Base-by-base conservation (phyloP, 352 stramenopile species). In the Globisporangium rhizosaccharum region DNA sequence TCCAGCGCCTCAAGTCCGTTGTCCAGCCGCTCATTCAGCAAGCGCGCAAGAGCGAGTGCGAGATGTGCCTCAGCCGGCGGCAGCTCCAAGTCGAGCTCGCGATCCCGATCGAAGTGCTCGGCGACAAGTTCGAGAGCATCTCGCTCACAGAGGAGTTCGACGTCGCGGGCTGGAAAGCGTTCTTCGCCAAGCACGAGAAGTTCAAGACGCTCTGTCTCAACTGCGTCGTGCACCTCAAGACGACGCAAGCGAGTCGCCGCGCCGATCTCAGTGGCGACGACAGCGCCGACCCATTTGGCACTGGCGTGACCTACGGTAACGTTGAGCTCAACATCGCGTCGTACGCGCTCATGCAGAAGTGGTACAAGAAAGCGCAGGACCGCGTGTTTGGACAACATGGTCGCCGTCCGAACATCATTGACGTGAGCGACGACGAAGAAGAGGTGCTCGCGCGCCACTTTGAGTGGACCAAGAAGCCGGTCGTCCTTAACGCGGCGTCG, bases 141-240 rank as follows among this genome's bases (percentile, higher is more conserved):
- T 84, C 75, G 9, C 76, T 94, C 6, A 74, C 77, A 1, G 87
- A 95, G 33, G 92, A 98, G 59, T 97, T 99, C 57, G 88, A 97
- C 44, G 84, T 96, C 49, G 88, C 87, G 2, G 87, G 90, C 8
- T 99, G 95, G 91, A 98, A 98, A 66, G 82, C 82, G 14, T 99
- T 98, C 61, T 99, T 97, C 59, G 70, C 82, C 41, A 84, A 95
- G 70, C 85, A 98, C 65, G 87, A 98, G 68, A 82, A 81, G 52
- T 98, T 98, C 70, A 90, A 96, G 76, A 98, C 94, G 20, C 77
- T 98, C 28, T 98, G 94, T 59, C 70, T 98, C 18, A 94, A 90
- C 53, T 98, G 96, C 66, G 79, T 98, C 37, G 76, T 88, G 17
- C 80, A 96, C 60, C 59, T 96, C 46, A 84, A 72, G 63, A 81